Evolutionary conservation across 2,329 filamentous ascomycete genomes (phyloP), one percentile per base, ranked within the genome.

Genomic region (Colletotrichum liaoningense): DNA sequence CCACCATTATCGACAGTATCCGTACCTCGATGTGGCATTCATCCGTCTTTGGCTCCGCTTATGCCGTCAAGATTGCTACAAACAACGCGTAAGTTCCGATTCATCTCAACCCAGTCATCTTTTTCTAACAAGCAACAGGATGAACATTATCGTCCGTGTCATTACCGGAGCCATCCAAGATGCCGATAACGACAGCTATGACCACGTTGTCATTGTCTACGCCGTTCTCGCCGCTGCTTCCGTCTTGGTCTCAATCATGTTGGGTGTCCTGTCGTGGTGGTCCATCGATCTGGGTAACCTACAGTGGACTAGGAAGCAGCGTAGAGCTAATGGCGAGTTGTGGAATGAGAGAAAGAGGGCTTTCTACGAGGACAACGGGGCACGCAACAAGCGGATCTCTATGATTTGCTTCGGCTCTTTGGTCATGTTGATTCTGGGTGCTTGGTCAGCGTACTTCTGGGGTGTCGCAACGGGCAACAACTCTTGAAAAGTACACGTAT

Each of bases 11-110:
- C 65, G 90, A 92, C 77, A 84, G 87, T 26, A 89, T 91, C 30
- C 88, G 90, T 19, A 91, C 90, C 0, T 85, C 86, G 0, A 86
- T 92, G 79, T 91, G 88, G 87, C 84, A 90, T 30, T 87, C 89
- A 69, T 87, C 87, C 2, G 87, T 90, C 0, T 92, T 92, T 71
- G 90, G 90, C 0, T 87, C 88, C 0, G 90, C 87, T 0, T 92
- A 91, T 72, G 85, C 88, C 1, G 79, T 91, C 69, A 92, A 92
- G 72, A 86, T 92, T 46, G 88, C 88, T 26, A 88, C 91, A 77
- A 91, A 92, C 77, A 92, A 92, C 78, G 70, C 65, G 73, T 73
- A 49, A 67, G 68, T 68, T 19, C 14, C 4, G 16, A 0, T 11
- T 9, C 14, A 14, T 14, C 5, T 1, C 5, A 24, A 3, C 14